Evolutionary conservation across 768 basidiomycete species (phyloP).

Genomic region (Tulasnella sp.): DNA sequence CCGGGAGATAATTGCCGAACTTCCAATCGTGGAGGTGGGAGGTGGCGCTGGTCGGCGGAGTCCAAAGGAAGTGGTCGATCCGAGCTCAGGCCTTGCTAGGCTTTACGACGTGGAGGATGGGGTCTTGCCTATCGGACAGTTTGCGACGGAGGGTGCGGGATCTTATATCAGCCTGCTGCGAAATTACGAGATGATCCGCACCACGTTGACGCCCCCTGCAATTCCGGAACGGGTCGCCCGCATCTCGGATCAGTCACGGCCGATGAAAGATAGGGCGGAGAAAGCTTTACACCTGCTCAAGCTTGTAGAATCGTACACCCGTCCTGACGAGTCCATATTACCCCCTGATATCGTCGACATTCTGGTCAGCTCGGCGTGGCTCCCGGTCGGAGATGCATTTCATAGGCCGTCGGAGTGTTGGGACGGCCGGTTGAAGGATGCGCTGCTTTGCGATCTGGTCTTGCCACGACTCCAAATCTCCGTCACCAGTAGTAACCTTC

Average conservation of each 20-base stretch:
- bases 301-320: background rate
- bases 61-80: constrained; percentile 1
- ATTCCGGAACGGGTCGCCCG: background rate
- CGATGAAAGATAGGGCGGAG: background rate
- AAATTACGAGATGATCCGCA: background rate
- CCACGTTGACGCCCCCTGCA: background rate
- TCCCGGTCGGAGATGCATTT: background rate
- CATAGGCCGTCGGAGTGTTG: background rate
- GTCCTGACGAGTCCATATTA: too few relatives aligned
- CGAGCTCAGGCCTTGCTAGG: background rate
- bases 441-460: background rate
- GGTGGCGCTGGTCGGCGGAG: background rate
- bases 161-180: background rate
- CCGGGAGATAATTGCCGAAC: background rate
- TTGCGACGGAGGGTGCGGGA: background rate
- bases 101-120: constrained; percentile 1
- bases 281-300: background rate
- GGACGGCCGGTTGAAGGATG: background rate
- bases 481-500: background rate
- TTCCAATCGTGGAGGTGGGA: constrained; percentile 1
- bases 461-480: background rate
- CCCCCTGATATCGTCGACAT: background rate
- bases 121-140: background rate
- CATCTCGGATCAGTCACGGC: background rate
- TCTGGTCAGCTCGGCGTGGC: background rate